Percentiles rank a stretch among this genome's conserved stretches.
Conservation (phyloP, 495 filamentous ascomycete species). For the Copromyces sp. region DNA sequence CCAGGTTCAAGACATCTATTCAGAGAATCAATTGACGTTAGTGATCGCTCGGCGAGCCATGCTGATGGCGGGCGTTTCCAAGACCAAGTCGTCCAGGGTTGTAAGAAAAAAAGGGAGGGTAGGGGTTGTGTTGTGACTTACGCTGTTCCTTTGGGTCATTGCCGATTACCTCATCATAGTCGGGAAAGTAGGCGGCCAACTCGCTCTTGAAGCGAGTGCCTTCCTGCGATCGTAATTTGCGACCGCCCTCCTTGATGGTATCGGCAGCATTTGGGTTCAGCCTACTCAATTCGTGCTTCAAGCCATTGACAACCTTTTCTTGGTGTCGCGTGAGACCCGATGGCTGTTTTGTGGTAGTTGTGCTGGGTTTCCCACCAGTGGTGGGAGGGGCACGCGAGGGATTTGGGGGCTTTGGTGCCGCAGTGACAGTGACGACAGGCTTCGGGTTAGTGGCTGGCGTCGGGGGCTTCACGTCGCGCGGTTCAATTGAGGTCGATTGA, state of each 20-base stretch:
- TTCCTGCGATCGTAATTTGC: slow-evolving; percentile 47
- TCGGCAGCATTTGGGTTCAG: slow-evolving; percentile 34
- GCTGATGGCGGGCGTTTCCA: slow-evolving; percentile 7
- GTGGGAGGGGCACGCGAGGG: slow-evolving; percentile 10
- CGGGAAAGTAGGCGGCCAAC: slow-evolving; percentile 74
- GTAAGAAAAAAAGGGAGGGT: slow-evolving; percentile 3
- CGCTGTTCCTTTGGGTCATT: slow-evolving; percentile 67
- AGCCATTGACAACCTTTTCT: slow-evolving; percentile 41
- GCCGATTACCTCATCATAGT: slow-evolving; percentile 84
- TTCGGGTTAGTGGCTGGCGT: slow-evolving; percentile 14
- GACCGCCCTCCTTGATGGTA: slow-evolving; percentile 33
- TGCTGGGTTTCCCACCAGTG: slow-evolving; percentile 2
- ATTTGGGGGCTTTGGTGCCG: slow-evolving; percentile 16
- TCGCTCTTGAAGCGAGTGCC: slow-evolving; percentile 70
- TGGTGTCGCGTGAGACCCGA: slow-evolving; percentile 31
- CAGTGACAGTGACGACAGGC: slow-evolving; percentile 24
- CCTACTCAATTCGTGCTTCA: slow-evolving; percentile 40
- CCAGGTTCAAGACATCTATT: slow-evolving; percentile 47
- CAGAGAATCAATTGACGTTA: slow-evolving; percentile 13
- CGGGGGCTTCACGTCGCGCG: slow-evolving; percentile 23
- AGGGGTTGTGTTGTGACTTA: slow-evolving; percentile 32
- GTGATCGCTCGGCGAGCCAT: slow-evolving; percentile 34
- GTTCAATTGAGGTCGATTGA: slow-evolving; percentile 13
- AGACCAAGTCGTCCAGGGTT: neutral
- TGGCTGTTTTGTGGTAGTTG: slow-evolving; percentile 10